Evolutionary conservation across 148 eudicot genomes (phyloP).

Genomic region (Cornus controversa): DNA sequence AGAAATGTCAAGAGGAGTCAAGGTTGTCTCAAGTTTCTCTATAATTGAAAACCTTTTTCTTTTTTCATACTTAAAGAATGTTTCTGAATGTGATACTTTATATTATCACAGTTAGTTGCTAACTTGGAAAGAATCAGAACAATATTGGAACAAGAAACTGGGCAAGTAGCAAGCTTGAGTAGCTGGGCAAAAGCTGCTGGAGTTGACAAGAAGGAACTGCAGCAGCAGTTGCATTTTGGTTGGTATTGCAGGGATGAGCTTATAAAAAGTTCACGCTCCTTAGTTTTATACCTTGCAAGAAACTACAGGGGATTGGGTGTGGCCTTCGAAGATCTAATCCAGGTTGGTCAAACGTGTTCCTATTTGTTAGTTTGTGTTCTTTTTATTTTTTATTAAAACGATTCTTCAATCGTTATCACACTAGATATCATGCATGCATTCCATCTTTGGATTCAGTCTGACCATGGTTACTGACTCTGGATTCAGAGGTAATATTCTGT

Average conservation of each 20-base stretch:
- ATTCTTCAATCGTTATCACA: background rate
- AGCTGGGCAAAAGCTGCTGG: constrained; percentile 90
- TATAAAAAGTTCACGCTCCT: constrained; percentile 66
- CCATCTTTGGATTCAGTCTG: background rate
- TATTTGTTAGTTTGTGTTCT: background rate
- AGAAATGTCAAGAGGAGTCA: constrained; percentile 68
- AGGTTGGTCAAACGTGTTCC: constrained; percentile 36
- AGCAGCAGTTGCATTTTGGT: constrained; percentile 55
- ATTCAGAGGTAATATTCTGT: too few species aligned
- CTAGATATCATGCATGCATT: background rate
- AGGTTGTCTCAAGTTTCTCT: constrained; percentile 48
- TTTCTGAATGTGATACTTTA: constrained; percentile 13
- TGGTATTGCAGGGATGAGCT: constrained; percentile 82
- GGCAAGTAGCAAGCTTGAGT: constrained; percentile 48
- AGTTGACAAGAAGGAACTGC: constrained; percentile 61
- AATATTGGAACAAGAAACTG: constrained; percentile 62
- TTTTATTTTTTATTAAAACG: background rate
- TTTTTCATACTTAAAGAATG: background rate
- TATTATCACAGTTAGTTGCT: constrained; percentile 60
- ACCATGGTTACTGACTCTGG: background rate
- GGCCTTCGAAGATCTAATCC: constrained; percentile 73
- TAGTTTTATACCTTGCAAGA: constrained; percentile 71
- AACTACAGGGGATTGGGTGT: constrained; percentile 69
- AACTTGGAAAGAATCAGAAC: constrained; percentile 64
- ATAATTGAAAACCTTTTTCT: background rate